Percentiles rank a stretch among this genome's conserved stretches.
Conservation (phyloP, 2,329 filamentous ascomycete species). For the Furcasterigmium furcatum region DNA sequence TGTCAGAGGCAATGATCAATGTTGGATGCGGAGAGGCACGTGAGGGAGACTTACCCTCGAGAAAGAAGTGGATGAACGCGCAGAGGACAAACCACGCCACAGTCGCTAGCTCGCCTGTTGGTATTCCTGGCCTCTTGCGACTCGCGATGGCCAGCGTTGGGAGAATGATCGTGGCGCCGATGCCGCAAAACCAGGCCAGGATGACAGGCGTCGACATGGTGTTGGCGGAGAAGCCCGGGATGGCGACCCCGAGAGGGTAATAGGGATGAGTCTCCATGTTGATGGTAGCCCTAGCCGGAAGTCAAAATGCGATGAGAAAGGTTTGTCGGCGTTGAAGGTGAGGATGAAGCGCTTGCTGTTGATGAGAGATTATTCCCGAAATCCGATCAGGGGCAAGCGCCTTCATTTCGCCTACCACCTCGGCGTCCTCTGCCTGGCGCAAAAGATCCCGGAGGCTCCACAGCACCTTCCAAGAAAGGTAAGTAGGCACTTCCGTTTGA, state of each 20-base stretch:
- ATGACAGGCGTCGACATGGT: conserved; percentile 56
- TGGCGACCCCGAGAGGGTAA: conserved; percentile 62
- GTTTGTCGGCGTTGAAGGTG: too few relatives aligned
- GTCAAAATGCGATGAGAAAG: too few relatives aligned
- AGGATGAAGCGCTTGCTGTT: too few relatives aligned
- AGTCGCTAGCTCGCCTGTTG: conserved; percentile 50
- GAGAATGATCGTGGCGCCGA: conserved; percentile 54
- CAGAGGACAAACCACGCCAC: conserved; percentile 77
- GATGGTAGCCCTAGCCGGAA: not conserved
- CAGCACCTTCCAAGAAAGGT: too few relatives aligned
- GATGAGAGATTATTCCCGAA: too few relatives aligned
- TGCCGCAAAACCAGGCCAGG: conserved; percentile 55
- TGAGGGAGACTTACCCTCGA: conserved; percentile 28
- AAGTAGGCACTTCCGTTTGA: too few relatives aligned
- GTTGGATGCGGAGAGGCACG: too few relatives aligned
- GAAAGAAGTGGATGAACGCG: conserved; percentile 43
- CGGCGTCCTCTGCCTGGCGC: too few relatives aligned
- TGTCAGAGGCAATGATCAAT: not conserved
- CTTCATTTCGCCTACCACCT: too few relatives aligned
- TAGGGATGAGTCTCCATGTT: conserved; percentile 55
- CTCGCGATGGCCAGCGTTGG: conserved; percentile 52
- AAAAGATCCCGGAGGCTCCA: too few relatives aligned
- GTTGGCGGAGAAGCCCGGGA: conserved; percentile 66
- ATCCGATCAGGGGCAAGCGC: too few relatives aligned
- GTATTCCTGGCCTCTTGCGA: conserved; percentile 47